Evolutionary conservation across 441 rosid species (phyloP), one percentile per base, ranked within the genome.

Genomic region (Pelargonium myrrhifolium): DNA sequence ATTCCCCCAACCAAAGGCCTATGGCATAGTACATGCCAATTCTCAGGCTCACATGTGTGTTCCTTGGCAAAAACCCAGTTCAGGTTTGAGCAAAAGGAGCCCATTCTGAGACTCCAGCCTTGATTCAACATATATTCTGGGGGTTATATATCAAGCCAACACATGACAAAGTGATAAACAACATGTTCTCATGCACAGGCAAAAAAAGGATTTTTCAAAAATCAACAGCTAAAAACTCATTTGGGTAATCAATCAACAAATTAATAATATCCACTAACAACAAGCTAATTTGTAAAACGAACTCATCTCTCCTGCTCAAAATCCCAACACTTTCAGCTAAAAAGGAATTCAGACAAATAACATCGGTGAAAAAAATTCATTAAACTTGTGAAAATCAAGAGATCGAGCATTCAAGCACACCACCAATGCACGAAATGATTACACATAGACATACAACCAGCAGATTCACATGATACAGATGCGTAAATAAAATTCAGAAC

Each of bases 1-100:
- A 76, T 63, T 69, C 83, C 86, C 83, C 39, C 67, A 70, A 86
- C 77, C 89, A 83, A 76, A 83, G 83, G 91, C 89, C 85, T 81
- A 83, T 83, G 86, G 79, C 82, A 79, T 40, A 2, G 60, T 62
- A 3, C 11, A 74, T 74, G 69, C 85, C 92, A 83, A 86, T 74
- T 85, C 89, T 85, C 89, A 21, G 64, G 89, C 85, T 83, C 84
- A 31, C 59, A 40, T 22, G 43, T 58, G 87, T 84, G 65, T 83
- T 80, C 70, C 89, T 70, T 65, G 64, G 83, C 75, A 81, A 67
- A 78, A 72, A 59, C 74, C 82, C 70, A 39, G n/a, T 22, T 22
- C 0, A 2, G 77, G 70, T 62, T 67, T 72, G 0, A 66, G 75
- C 72, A 70, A 69, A 76, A 51, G 73, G 83, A 71, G 80, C 85